Evolutionary conservation across 2,329 filamentous ascomycete genomes (phyloP).

Genomic region (Chaetomiaceae sp.): DNA sequence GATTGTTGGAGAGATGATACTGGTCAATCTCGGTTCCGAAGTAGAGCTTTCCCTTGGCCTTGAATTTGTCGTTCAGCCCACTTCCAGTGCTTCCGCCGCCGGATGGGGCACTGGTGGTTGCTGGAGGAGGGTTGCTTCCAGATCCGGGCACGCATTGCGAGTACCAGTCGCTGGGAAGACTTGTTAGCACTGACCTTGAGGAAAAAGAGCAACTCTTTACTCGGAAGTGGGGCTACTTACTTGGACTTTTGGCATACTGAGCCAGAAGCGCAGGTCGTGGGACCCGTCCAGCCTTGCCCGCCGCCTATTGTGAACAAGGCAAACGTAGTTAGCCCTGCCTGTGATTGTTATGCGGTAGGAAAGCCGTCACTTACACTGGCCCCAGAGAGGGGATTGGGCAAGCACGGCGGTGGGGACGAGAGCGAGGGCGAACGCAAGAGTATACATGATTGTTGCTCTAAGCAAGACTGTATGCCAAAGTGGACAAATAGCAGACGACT

Average conservation of each 20-base stretch:
- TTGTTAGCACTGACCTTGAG: slow-evolving; percentile 3
- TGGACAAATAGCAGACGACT: not conserved
- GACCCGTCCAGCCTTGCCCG: slow-evolving; percentile 9
- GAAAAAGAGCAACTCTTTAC: not conserved
- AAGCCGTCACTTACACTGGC: slow-evolving; percentile 13
- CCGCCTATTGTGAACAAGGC: slow-evolving; percentile 9
- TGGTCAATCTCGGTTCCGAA: slow-evolving; percentile 14
- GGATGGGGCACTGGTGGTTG: not conserved
- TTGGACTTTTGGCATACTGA: slow-evolving; percentile 10
- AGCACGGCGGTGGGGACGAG: slow-evolving; percentile 11
- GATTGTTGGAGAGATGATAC: slow-evolving; percentile 14
- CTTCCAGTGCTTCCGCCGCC: slow-evolving; percentile 7
- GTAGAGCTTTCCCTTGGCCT: slow-evolving; percentile 15
- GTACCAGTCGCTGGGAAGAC: slow-evolving; percentile 15
- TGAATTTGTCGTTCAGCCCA: slow-evolving; percentile 13
- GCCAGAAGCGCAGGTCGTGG: slow-evolving; percentile 16
- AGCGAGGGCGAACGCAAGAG: slow-evolving; percentile 10
- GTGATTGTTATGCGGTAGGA: not conserved
- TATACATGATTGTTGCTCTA: slow-evolving; percentile 13
- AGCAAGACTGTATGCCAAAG: slow-evolving; percentile 2
- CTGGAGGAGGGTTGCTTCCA: not conserved
- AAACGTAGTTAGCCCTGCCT: not conserved
- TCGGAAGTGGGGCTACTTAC: slow-evolving; percentile 1
- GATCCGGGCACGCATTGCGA: slow-evolving; percentile 15
- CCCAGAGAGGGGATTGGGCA: slow-evolving; percentile 16